A percentile compares a stretch with the other conserved stretches of the same genome.
phyloP scores from a whole-genome alignment of 306 rosid genomes.

The Trifolium repens region DNA sequence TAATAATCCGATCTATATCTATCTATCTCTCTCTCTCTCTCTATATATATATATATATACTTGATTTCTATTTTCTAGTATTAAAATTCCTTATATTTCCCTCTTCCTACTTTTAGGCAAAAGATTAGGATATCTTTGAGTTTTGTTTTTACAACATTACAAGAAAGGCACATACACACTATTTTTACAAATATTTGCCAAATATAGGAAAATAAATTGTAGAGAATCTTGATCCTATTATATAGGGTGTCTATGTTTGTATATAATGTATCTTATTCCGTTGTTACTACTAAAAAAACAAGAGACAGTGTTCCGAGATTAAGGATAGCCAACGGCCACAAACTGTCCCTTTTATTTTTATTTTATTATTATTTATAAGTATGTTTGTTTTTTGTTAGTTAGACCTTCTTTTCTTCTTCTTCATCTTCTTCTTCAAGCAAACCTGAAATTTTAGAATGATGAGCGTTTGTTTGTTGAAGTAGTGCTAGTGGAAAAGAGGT shows the following conservation, averaged over 20 bases:
- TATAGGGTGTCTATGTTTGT: slow-evolving; percentile 1
- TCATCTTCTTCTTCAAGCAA: not conserved
- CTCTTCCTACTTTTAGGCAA: not conserved
- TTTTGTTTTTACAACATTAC: not conserved
- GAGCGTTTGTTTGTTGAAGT: not conserved
- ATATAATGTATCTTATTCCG: not conserved
- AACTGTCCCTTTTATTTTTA: not conserved
- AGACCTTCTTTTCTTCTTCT: not conserved
- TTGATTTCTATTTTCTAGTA: no score
- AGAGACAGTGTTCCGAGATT: slow-evolving; percentile 8
- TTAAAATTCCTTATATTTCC: no score
- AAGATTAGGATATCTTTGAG: not conserved
- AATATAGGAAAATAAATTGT: not conserved
- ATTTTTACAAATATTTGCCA: not conserved
- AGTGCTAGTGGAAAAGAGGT: not conserved
- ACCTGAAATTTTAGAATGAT: not conserved
- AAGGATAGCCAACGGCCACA: slow-evolving; percentile 30
- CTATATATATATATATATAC: no score
- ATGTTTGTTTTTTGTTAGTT: not conserved
- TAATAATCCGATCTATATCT: no score
- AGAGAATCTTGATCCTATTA: not conserved
- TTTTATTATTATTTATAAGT: not conserved
- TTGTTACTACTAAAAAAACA: not conserved
- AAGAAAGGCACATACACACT: not conserved
- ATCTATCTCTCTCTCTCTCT: no score